Evolutionary conservation across 495 filamentous ascomycete genomes (phyloP).

Genomic region (Talaromyces trachyspermus): DNA sequence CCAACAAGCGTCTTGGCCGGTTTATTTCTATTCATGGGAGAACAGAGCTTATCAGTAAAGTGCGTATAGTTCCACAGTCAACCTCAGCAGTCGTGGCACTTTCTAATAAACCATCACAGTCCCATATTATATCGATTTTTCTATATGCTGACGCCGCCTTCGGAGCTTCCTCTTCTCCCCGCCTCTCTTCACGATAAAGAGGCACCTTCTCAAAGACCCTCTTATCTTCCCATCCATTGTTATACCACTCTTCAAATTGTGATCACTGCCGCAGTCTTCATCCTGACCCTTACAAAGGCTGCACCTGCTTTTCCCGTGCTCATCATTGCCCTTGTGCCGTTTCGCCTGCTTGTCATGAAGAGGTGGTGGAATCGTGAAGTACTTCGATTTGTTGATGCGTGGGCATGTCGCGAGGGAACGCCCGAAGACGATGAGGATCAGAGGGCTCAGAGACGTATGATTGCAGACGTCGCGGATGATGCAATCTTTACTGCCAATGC

Average conservation of each 20-base stretch:
- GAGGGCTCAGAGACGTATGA: slow-evolving; percentile 5
- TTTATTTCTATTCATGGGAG: slow-evolving; percentile 67
- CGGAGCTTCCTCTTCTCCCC: slow-evolving; percentile 55
- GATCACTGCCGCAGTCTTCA: slow-evolving; percentile 54
- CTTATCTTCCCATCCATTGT: slow-evolving; percentile 51
- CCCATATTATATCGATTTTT: slow-evolving; percentile 59
- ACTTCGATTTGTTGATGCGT: slow-evolving; percentile 57
- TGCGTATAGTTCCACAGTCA: slow-evolving; percentile 11
- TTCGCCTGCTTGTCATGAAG: slow-evolving; percentile 57
- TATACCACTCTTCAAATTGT: slow-evolving; percentile 58
- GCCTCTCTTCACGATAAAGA: not conserved
- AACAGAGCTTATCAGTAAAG: slow-evolving; percentile 63
- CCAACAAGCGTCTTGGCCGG: slow-evolving; percentile 63
- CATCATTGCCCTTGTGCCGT: slow-evolving; percentile 58
- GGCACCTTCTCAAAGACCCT: slow-evolving; percentile 14
- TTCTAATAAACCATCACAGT: slow-evolving; percentile 18
- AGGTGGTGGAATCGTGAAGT: slow-evolving; percentile 54
- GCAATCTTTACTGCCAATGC: slow-evolving; percentile 5
- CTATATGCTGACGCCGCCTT: slow-evolving; percentile 55
- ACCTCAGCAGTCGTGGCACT: not conserved
- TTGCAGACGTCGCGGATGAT: slow-evolving; percentile 4
- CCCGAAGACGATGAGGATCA: slow-evolving; percentile 54
- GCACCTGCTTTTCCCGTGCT: slow-evolving; percentile 61
- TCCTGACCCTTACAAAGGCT: slow-evolving; percentile 54
- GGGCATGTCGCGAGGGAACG: slow-evolving; percentile 63